Evolutionary conservation across 2,329 filamentous ascomycete species (phyloP).

Genomic region (Huntiella moniliformis): DNA sequence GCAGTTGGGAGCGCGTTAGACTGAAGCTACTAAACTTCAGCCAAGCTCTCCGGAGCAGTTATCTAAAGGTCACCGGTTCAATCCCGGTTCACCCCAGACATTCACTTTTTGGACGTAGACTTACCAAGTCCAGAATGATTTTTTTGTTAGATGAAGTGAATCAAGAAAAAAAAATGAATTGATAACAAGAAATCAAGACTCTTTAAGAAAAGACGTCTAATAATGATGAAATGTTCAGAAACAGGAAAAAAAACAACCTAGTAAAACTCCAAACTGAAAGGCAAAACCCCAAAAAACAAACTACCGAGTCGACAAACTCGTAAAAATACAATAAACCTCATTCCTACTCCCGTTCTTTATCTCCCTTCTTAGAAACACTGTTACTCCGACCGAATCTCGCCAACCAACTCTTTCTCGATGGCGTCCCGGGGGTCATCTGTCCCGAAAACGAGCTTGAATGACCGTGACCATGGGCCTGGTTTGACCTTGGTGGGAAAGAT

Average conservation of each 20-base stretch:
- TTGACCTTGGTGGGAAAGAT: slow-evolving; percentile 4
- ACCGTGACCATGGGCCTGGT: slow-evolving; percentile 2
- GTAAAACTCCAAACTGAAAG: neutral
- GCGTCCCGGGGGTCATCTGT: slow-evolving; percentile 3
- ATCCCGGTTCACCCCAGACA: slow-evolving; percentile 10
- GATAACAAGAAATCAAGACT: neutral
- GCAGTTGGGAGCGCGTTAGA: slow-evolving; percentile 6
- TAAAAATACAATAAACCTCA: neutral
- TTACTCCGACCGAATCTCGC: slow-evolving; percentile 11
- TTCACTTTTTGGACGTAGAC: neutral
- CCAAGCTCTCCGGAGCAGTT: neutral
- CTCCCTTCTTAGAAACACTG: slow-evolving; percentile 8
- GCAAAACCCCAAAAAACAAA: neutral
- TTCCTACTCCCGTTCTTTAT: neutral
- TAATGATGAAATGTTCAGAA: neutral
- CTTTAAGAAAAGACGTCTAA: neutral
- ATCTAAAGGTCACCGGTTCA: slow-evolving; percentile 12
- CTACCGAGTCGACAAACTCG: neutral
- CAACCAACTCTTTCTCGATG: slow-evolving; percentile 11
- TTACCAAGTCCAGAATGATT: neutral
- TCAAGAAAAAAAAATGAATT: neutral
- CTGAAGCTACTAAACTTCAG: slow-evolving; percentile 1
- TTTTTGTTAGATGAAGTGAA: neutral
- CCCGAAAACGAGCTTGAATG: slow-evolving; percentile 6
- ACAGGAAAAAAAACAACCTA: neutral